phyloP scores from a whole-genome alignment of 1,139 yeast genomes.

The Geotrichum bryndzae region DNA sequence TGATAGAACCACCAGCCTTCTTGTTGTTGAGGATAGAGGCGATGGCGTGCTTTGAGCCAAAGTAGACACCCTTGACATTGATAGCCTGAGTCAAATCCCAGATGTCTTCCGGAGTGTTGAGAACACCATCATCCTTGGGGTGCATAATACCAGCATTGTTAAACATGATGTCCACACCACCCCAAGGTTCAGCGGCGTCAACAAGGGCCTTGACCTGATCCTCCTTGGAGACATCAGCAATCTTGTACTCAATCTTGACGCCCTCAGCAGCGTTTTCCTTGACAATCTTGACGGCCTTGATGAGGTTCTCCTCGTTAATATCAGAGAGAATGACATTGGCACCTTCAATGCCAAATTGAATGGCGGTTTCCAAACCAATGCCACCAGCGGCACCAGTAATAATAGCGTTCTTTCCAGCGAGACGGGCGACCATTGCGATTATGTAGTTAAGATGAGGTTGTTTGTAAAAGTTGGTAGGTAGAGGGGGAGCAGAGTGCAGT shows the following conservation, averaged over 20 bases:
- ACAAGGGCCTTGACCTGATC: conserved; percentile 35
- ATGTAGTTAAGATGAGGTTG: not conserved
- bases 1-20: conserved; percentile 49
- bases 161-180: conserved; percentile 58
- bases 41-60: conserved; percentile 51
- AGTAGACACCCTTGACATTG: conserved; percentile 53
- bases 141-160: conserved; percentile 77
- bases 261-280: conserved; percentile 22
- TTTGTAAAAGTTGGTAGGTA: not conserved
- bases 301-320: conserved; percentile 37
- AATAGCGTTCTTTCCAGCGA: conserved; percentile 53
- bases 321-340: conserved; percentile 60
- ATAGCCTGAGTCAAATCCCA: conserved; percentile 49
- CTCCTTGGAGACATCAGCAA: conserved; percentile 36
- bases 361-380: conserved; percentile 38
- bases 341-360: conserved; percentile 37
- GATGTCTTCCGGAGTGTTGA: conserved; percentile 39
- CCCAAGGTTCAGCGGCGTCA: conserved; percentile 38
- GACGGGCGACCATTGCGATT: conserved; percentile 34
- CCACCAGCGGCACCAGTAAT: conserved; percentile 61
- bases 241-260: conserved; percentile 28
- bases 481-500: not conserved
- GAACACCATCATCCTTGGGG: conserved; percentile 50
- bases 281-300: conserved; percentile 32
- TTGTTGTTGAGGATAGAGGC: conserved; percentile 45